Conservation (phyloP, 306 rosid species). For the Sicyos baderoa region DNA sequence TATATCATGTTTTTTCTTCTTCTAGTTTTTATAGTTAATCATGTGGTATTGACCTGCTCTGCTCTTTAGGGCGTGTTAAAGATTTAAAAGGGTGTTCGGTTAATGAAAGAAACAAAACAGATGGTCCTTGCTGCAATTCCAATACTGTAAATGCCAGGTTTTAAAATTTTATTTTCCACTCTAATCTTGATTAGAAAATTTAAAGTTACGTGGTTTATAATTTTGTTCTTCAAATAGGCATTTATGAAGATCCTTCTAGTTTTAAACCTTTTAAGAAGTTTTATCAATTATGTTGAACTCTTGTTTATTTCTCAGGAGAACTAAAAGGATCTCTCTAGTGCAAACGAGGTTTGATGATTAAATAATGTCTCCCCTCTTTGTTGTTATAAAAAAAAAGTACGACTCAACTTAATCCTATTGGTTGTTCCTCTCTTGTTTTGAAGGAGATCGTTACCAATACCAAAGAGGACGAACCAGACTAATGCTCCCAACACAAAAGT, state of each 20-base stretch:
- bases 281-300: neutral
- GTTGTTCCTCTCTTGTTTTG: slow-evolving; percentile 21
- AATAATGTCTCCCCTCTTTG: neutral
- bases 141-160: slow-evolving; percentile 48
- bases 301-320: slow-evolving; percentile 38
- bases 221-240: slow-evolving; percentile 2
- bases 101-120: slow-evolving; percentile 31
- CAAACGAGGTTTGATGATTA: slow-evolving; percentile 38
- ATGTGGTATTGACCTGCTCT: slow-evolving; percentile 5
- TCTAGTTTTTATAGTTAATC: slow-evolving; percentile 4
- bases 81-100: slow-evolving; percentile 32
- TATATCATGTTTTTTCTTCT: neutral
- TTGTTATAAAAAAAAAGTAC: neutral
- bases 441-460: slow-evolving; percentile 66
- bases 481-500: slow-evolving; percentile 45
- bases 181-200: slow-evolving; percentile 1
- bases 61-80: slow-evolving; percentile 3
- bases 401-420: slow-evolving; percentile 23
- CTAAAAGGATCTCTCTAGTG: slow-evolving; percentile 31
- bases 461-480: slow-evolving; percentile 38
- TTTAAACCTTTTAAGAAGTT: neutral
- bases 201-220: neutral
- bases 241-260: neutral
- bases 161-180: slow-evolving; percentile 16
- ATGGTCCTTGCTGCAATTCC: slow-evolving; percentile 34